A percentile compares a stretch with the other conserved stretches of the same genome.
Evolutionary conservation across 2,329 filamentous ascomycete species (phyloP).

Genomic region (Diaporthe eres): DNA sequence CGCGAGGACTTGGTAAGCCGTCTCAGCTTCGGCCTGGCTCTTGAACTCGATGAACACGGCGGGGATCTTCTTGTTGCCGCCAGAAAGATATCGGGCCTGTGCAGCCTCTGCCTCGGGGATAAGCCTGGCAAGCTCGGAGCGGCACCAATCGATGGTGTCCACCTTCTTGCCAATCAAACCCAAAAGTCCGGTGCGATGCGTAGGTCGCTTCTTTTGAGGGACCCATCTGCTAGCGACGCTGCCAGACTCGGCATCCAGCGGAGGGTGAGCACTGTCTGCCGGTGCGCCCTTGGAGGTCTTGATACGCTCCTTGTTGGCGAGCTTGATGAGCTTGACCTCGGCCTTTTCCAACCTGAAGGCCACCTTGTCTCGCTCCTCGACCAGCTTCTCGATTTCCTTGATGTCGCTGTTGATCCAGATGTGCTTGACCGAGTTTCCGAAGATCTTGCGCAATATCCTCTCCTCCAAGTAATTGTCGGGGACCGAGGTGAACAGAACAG

Average conservation of each 20-base stretch:
- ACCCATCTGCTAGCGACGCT: conserved; percentile 82
- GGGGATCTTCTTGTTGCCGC: conserved; percentile 76
- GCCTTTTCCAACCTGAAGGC: conserved; percentile 88
- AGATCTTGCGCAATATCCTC: conserved; percentile 82
- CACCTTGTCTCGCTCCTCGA: conserved; percentile 84
- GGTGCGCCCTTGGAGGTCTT: conserved; percentile 74
- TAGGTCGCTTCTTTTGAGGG: conserved; percentile 79
- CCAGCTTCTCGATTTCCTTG: conserved; percentile 82
- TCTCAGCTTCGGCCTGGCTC: conserved; percentile 85
- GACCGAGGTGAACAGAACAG: conserved; percentile 90
- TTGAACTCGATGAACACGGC: conserved; percentile 94
- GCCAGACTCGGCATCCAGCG: conserved; percentile 76
- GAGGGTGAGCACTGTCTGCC: conserved; percentile 57
- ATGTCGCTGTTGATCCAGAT: conserved; percentile 88
- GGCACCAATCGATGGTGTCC: conserved; percentile 93
- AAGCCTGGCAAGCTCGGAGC: conserved; percentile 81
- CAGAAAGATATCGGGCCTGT: conserved; percentile 76
- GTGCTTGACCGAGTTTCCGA: conserved; percentile 84
- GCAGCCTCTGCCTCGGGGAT: conserved; percentile 78
- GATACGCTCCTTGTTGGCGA: conserved; percentile 79
- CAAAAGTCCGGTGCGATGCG: conserved; percentile 78
- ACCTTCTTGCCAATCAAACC: conserved; percentile 87
- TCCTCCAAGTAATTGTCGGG: conserved; percentile 84
- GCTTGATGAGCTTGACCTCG: conserved; percentile 87
- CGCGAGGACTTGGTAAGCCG: conserved; percentile 86